Evolutionary conservation across 169 alveolate species (phyloP).

Genomic region (Plasmodium berghei): DNA sequence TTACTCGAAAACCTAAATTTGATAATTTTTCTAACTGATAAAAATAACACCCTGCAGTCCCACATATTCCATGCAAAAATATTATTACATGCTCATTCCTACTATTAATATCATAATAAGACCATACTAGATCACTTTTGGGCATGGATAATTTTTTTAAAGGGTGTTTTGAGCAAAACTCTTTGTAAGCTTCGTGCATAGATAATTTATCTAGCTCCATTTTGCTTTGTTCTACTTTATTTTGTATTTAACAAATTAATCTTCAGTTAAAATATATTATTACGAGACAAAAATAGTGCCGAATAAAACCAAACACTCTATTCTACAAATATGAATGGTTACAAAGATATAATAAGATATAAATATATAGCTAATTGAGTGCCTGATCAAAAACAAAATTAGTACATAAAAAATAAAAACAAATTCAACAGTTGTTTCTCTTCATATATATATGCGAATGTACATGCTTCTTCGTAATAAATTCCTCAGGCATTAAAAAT

Average conservation of each 20-base stretch:
- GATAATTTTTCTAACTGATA: slow-evolving; percentile 77
- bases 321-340: no score
- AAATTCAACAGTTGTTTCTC: no score
- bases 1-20: slow-evolving; percentile 82
- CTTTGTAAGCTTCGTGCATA: slow-evolving; percentile 81
- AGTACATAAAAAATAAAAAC: no score
- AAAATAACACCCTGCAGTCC: slow-evolving; percentile 88
- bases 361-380: no score
- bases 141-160: slow-evolving; percentile 85
- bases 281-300: no score
- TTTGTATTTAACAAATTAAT: no score
- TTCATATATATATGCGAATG: no score
- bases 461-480: no score
- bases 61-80: slow-evolving; percentile 86
- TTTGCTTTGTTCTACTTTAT: neutral
- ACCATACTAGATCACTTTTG: slow-evolving; percentile 84
- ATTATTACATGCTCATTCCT: slow-evolving; percentile 71
- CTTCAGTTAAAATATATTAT: no score
- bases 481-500: neutral
- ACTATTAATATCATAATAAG: slow-evolving; percentile 80
- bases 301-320: no score
- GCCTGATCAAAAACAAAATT: no score
- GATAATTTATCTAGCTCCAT: slow-evolving; percentile 67
- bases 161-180: slow-evolving; percentile 80
- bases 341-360: no score